These are phyloP conservation scores for Trematosphaeria pertusa DNA, from an alignment of 2,329 filamentous ascomycete species.

Conservation along the genomic window DNA sequence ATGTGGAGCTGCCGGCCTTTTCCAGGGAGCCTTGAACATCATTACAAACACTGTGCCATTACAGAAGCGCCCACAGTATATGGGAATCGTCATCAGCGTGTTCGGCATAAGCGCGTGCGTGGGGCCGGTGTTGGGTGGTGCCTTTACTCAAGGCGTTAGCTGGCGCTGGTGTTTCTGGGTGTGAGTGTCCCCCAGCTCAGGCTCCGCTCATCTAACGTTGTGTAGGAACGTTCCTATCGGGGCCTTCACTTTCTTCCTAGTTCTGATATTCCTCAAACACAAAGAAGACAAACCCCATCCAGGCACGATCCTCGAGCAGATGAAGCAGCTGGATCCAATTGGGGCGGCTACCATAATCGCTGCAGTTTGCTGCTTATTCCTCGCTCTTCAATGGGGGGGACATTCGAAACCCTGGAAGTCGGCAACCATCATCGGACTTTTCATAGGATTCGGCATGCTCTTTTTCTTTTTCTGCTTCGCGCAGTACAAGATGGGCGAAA, in stretches of 20 bases:
- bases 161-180: slow-evolving; percentile 24
- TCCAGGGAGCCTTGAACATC: slow-evolving; percentile 20
- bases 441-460: slow-evolving; percentile 36
- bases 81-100: slow-evolving; percentile 33
- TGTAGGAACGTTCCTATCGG: slow-evolving; percentile 48
- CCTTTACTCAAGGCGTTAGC: slow-evolving; percentile 7
- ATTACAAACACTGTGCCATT: slow-evolving; percentile 24
- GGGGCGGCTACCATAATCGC: slow-evolving; percentile 22
- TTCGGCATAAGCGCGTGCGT: slow-evolving; percentile 40
- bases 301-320: not conserved
- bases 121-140: slow-evolving; percentile 44
- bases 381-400: slow-evolving; percentile 44
- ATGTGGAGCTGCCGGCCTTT: slow-evolving; percentile 12
- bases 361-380: slow-evolving; percentile 16
- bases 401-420: slow-evolving; percentile 37
- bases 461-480: slow-evolving; percentile 48
- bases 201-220: slow-evolving; percentile 23
- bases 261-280: slow-evolving; percentile 4
- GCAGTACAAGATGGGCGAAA: slow-evolving; percentile 15
- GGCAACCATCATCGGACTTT: slow-evolving; percentile 36
- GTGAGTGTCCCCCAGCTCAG: slow-evolving; percentile 34
- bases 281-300: not conserved
- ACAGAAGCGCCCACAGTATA: slow-evolving; percentile 47
- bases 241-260: slow-evolving; percentile 27
- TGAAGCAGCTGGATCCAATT: slow-evolving; percentile 17